Conservation (phyloP, 805 yeast species). For the Saccharomycopsis fibuligera region DNA sequence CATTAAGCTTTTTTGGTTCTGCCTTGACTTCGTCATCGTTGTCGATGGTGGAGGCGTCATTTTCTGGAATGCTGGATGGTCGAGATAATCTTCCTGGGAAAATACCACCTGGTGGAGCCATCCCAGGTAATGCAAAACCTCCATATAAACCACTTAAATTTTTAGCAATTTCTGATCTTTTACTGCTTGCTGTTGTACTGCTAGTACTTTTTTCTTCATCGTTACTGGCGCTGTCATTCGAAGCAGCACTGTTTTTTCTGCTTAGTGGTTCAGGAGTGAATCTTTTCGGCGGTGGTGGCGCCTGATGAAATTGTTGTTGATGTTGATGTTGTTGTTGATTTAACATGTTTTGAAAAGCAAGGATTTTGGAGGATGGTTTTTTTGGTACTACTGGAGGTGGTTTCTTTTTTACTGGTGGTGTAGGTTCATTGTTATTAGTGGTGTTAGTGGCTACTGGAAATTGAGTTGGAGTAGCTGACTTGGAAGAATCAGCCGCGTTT, state of each 20-base stretch:
- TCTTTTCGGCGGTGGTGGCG: too few relatives aligned
- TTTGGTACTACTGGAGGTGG: constrained; percentile 66
- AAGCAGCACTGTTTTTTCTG: constrained; percentile 4
- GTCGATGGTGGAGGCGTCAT: constrained; percentile 9
- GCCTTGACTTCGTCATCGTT: constrained; percentile 5
- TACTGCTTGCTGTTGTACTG: too few relatives aligned
- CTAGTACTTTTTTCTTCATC: neutral
- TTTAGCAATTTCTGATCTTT: constrained; percentile 45
- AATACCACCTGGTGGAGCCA: constrained; percentile 30
- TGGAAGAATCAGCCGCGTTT: too few relatives aligned
- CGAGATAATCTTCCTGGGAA: constrained; percentile 25
- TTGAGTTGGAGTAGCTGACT: too few relatives aligned
- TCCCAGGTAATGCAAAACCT: constrained; percentile 49
- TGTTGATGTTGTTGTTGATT: constrained; percentile 43
- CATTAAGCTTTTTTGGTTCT: constrained; percentile 25
- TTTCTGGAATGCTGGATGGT: neutral
- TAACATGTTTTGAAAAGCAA: constrained; percentile 76
- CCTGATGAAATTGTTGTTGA: constrained; percentile 9
- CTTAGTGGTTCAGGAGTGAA: neutral
- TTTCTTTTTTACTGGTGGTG: constrained; percentile 24
- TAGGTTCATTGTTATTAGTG: neutral
- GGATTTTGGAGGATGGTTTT: constrained; percentile 71
- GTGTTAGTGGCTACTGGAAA: neutral
- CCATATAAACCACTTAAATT: constrained; percentile 49
- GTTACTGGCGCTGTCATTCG: neutral